Evolutionary conservation across 2,329 filamentous ascomycete genomes (phyloP).

Genomic region (Botrytis galanthina): DNA sequence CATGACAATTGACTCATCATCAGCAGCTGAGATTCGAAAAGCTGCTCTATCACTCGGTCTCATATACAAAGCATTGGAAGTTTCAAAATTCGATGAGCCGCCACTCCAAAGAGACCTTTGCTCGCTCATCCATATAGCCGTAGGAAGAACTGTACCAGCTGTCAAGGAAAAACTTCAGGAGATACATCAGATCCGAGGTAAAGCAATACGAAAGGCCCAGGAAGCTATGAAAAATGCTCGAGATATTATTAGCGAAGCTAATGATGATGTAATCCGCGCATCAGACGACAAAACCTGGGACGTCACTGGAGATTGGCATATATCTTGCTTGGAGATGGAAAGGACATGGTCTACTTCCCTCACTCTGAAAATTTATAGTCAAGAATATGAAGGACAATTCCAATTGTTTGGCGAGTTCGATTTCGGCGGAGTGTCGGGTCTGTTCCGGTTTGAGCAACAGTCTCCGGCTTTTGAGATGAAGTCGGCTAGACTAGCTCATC

Average conservation of each 20-base stretch:
- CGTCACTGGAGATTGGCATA: slow-evolving; percentile 3
- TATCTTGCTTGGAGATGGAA: not conserved
- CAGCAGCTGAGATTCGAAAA: not conserved
- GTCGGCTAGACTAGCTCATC: not conserved
- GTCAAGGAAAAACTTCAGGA: too few species aligned
- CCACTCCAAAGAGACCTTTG: not conserved
- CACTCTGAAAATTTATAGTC: not conserved
- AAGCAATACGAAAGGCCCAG: too few species aligned
- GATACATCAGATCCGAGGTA: not conserved
- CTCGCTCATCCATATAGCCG: not conserved
- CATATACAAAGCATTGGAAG: too few species aligned
- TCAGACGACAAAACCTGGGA: not conserved
- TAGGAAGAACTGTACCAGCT: not conserved
- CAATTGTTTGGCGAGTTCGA: not conserved
- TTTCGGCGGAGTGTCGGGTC: not conserved
- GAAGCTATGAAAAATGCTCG: not conserved
- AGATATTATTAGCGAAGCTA: not conserved
- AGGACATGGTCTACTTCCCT: not conserved
- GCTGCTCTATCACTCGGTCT: not conserved
- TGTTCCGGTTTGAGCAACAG: not conserved
- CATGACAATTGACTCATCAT: not conserved
- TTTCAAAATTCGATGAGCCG: not conserved
- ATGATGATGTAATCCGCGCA: not conserved
- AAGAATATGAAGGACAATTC: not conserved
- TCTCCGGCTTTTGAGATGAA: not conserved